phyloP scores from a whole-genome alignment of 495 filamentous ascomycete genomes.

The Lindgomyces ingoldianus region DNA sequence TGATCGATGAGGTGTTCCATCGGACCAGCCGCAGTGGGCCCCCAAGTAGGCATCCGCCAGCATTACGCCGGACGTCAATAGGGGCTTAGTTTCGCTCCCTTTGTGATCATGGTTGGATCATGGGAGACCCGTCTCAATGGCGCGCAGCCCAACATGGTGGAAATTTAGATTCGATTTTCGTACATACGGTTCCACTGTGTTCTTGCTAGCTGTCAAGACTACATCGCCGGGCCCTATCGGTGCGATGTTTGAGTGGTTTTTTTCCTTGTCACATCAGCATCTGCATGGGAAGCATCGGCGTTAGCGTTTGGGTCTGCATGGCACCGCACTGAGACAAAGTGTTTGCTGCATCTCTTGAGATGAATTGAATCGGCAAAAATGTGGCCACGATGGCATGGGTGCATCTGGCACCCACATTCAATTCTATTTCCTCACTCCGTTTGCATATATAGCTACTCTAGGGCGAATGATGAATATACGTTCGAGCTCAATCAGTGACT shows the following conservation, averaged over 20 bases:
- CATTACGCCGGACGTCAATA: constrained; percentile 8
- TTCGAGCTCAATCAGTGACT: neutral
- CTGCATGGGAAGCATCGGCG: constrained; percentile 25
- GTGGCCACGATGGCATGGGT: neutral
- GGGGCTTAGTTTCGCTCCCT: neutral
- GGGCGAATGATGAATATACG: constrained; percentile 19
- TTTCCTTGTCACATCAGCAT: constrained; percentile 13
- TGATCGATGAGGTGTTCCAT: constrained; percentile 79
- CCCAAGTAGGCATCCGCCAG: constrained; percentile 25
- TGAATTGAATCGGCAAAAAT: neutral
- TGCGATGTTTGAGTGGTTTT: constrained; percentile 3
- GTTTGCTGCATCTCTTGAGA: constrained; percentile 28
- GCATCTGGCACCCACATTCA: neutral
- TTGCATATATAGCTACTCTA: constrained; percentile 2
- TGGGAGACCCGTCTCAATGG: constrained; percentile 5
- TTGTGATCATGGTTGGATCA: constrained; percentile 6
- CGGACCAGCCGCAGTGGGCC: constrained; percentile 41
- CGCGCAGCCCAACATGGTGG: constrained; percentile 3
- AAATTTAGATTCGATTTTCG: constrained; percentile 25
- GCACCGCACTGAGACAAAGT: constrained; percentile 4
- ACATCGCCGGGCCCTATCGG: constrained; percentile 1
- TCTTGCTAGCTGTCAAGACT: constrained; percentile 22
- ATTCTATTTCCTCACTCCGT: constrained; percentile 1
- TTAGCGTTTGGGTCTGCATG: constrained; percentile 31
- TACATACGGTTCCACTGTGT: constrained; percentile 21